phyloP scores from a whole-genome alignment of 1,284 basidiomycete species.

The Golubevia pallescens region DNA sequence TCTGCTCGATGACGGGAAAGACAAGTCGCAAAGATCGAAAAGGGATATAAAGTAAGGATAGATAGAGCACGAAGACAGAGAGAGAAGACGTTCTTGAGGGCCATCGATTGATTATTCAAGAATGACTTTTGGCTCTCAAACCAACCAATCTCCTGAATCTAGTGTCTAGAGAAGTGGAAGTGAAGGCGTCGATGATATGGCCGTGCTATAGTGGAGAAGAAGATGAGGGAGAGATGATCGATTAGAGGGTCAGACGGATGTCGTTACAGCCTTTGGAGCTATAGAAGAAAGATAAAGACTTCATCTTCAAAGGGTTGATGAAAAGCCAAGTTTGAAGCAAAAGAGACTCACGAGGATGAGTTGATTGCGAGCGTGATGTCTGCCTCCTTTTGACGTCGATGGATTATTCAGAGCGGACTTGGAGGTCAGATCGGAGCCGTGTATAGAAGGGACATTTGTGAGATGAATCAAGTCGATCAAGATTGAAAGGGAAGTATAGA shows the following conservation, averaged over 20 bases:
- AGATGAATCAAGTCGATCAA: neutral
- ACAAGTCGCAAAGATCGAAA: too few relatives aligned
- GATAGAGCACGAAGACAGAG: too few relatives aligned
- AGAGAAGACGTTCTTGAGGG: too few relatives aligned
- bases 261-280: too few relatives aligned
- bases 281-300: too few relatives aligned
- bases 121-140: constrained; percentile 13
- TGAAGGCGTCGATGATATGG: constrained; percentile 27
- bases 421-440: too few relatives aligned
- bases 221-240: too few relatives aligned
- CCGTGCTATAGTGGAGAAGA: constrained; percentile 14
- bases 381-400: constrained; percentile 23
- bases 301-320: too few relatives aligned
- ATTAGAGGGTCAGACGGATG: too few relatives aligned
- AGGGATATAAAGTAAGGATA: too few relatives aligned
- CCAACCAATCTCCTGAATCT: constrained; percentile 26
- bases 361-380: constrained; percentile 30
- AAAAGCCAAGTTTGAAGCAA: constrained; percentile 1
- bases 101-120: too few relatives aligned
- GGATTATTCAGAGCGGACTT: constrained; percentile 44
- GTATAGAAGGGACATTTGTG: neutral
- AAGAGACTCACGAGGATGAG: constrained; percentile 23
- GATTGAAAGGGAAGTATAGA: neutral
- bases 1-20: too few relatives aligned
- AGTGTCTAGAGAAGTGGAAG: constrained; percentile 23